Evolutionary conservation across 805 yeast genomes (phyloP), one percentile per base, ranked within the genome.

Genomic region (Sungouiozyma ichnusensis): DNA sequence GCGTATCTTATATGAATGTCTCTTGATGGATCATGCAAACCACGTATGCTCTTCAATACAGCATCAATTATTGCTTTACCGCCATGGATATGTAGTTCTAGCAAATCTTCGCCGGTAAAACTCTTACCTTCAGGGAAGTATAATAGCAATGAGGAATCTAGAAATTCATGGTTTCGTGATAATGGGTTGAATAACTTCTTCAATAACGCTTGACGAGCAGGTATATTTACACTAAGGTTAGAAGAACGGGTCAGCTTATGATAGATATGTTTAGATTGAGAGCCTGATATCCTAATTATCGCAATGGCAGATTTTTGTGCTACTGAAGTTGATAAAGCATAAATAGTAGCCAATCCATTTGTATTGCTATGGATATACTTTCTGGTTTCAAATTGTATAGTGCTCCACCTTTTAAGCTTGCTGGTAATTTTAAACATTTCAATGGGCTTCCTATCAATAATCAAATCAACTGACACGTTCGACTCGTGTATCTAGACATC

Each of bases 51-150:
- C 3, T 65, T 65, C 38, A 88, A 53, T 0, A 88, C 83, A 0
- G 86, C 72, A 38, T 70, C 67, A 2, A 85, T 74, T 1, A 90
- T 85, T 0, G 97, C 96, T 11, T 73, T 77, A 3, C 97, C 97
- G 3, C 98, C 98, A 60, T 92, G 98, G 2, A 85, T 62, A 55
- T 92, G 97, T n/a, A 92, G 58, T 54, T 92, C 98, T 8, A 88
- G 65, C 19, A 82, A 52, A 51, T 90, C 96, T 58, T 92, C 97
- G 1, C 98, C 98, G 0, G 97, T 92, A 54, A 80, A 92, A 0
- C 95, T 80, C 13, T 70, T 66, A 1, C 97, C 97, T 2, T 72
- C 73, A 15, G 74, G 59, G 62, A 90, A 88, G 53, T 64, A 80
- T 1, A 87, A 53, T 0, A 81, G 67, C 16, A 92, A 60, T 0